Evolutionary conservation across 805 yeast species (phyloP).

Genomic region (Ogataea nakhonphanomensis): DNA sequence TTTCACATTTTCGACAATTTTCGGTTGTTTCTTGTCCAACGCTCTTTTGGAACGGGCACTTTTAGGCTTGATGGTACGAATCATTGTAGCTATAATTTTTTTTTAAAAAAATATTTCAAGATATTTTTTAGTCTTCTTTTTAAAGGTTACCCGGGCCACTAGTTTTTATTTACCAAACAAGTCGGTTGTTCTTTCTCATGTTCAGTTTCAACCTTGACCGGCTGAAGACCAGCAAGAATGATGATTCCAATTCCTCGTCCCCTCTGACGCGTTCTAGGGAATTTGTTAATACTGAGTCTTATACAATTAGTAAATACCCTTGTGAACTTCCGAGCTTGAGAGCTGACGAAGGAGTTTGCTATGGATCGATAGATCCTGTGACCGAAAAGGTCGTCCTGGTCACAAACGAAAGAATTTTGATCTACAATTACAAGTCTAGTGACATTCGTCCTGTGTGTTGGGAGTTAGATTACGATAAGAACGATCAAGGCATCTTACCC

Average conservation of each 20-base stretch:
- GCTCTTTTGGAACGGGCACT: conserved; percentile 96
- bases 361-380: conserved; percentile 24
- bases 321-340: conserved; percentile 47
- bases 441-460: conserved; percentile 57
- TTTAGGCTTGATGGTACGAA: conserved; percentile 71
- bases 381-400: conserved; percentile 33
- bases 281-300: conserved; percentile 55
- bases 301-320: conserved; percentile 53
- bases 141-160: conserved; percentile 12
- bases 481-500: conserved; percentile 36
- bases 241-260: not conserved
- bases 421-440: conserved; percentile 66
- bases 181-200: conserved; percentile 1
- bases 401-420: conserved; percentile 49
- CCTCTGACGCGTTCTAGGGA: conserved; percentile 32
- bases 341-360: conserved; percentile 21
- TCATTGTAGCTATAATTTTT: conserved; percentile 23
- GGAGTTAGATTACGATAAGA: conserved; percentile 42
- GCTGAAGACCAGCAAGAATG: not conserved
- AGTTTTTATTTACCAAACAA: conserved; percentile 11
- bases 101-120: conserved; percentile 7
- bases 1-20: conserved; percentile 84
- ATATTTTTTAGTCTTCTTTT: conserved; percentile 2
- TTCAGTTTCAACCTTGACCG: conserved; percentile 9
- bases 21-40: conserved; percentile 81